Evolutionary conservation across 331 rosid genomes (phyloP), one percentile per base, ranked within the genome.

Genomic region (Quercus phellos): DNA sequence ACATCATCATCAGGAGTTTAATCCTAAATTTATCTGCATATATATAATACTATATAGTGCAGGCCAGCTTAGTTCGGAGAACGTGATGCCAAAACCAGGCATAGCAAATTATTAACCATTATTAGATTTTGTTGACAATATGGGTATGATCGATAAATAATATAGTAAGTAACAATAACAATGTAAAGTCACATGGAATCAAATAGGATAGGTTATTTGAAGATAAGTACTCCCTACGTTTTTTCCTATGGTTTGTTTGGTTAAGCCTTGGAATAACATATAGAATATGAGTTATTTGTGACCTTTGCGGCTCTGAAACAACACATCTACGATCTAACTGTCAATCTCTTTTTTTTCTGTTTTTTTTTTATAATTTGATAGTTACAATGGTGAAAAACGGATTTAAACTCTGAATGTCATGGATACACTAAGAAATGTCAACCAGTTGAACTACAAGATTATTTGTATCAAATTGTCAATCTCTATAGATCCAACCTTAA

Each of bases 21-120:
- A 2, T 21, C 14, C 14, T 10, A 22, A 17, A 22, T 1, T 59
- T 10, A 3, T 10, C 29, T 22, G 14, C 35, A 4, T 0, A 26
- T 26, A 64, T 8, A 38, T 8, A 38, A 38, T 8, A 2, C 16
- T 46, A 12, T 46, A 12, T 46, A 12, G 51, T 46, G 16, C 53
- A 32, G 18, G 70, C 26, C 11, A 14, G 71, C 50, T 14, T n/a
- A 43, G 11, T 18, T 16, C 13, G 6, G 22, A 1, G 50, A 54
- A 72, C 66, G 84, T 72, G 81, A 88, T 68, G 92, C 76, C 78
- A 78, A 64, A 66, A 84, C 54, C 66, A 75, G 90, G 80, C 84
- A 26, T 50, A 11, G 78, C 79, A 34, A 30, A 27, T 19, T 11
- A 2, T 19, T 11, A 2, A 67, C 24, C 46, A 12, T 51, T 59